phyloP scores from a whole-genome alignment of 441 rosid genomes.

The Theobroma grandiflorum region DNA sequence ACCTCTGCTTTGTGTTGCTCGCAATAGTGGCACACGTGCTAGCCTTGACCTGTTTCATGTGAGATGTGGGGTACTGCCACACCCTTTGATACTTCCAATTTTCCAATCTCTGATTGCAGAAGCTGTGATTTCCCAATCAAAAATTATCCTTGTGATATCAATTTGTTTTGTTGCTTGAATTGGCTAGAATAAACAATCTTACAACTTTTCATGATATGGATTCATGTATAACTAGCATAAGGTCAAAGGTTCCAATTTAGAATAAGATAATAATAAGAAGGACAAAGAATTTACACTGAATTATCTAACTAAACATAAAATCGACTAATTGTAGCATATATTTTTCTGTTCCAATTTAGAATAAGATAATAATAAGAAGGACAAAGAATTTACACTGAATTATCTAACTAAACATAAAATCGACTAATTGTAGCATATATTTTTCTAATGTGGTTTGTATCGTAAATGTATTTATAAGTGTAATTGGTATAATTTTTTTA shows the following conservation, averaged over 20 bases:
- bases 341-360: background rate
- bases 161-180: background rate
- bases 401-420: background rate
- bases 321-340: background rate
- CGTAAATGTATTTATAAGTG: too few relatives aligned
- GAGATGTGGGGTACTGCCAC: slow-evolving; percentile 17
- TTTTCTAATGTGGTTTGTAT: too few relatives aligned
- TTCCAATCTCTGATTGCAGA: background rate
- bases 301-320: too few relatives aligned
- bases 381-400: background rate
- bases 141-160: background rate
- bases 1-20: background rate
- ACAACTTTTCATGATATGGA: background rate
- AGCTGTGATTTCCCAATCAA: background rate
- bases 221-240: background rate
- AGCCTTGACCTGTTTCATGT: background rate
- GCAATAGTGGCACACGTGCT: slow-evolving; percentile 34
- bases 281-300: background rate
- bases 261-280: background rate
- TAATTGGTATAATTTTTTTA: too few relatives aligned
- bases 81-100: background rate
- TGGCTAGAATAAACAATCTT: background rate
- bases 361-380: background rate
- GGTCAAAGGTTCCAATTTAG: background rate
- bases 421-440: background rate